Evolutionary conservation across 164 flowering plant species (phyloP).

Genomic region (Vitis cinerea): DNA sequence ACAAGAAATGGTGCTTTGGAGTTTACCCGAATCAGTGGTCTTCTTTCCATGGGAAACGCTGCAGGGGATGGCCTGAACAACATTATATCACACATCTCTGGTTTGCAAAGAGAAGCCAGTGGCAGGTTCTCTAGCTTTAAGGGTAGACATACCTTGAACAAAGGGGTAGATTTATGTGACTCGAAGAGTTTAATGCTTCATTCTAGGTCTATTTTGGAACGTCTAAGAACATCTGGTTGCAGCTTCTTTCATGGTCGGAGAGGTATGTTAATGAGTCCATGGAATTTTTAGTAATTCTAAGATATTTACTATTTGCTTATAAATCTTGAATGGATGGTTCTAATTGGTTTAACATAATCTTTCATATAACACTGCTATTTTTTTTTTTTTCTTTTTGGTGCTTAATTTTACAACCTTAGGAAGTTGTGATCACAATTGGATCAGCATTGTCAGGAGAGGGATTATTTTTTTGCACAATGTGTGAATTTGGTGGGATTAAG

Average conservation of each 20-base stretch:
- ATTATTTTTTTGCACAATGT: too few relatives aligned
- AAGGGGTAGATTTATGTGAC: slow-evolving; percentile 17
- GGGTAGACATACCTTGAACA: slow-evolving; percentile 11
- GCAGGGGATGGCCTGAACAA: slow-evolving; percentile 39
- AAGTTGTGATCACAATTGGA: too few relatives aligned
- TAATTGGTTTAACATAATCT: too few relatives aligned
- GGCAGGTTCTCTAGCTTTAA: slow-evolving; percentile 26
- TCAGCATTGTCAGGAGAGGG: too few relatives aligned
- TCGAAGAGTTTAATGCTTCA: slow-evolving; percentile 10
- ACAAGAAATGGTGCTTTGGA: slow-evolving; percentile 31
- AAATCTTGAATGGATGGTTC: neutral
- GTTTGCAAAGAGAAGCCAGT: slow-evolving; percentile 25
- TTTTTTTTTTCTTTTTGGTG: too few relatives aligned
- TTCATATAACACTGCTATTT: too few relatives aligned
- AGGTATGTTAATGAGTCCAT: slow-evolving; percentile 27
- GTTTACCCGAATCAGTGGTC: slow-evolving; percentile 22
- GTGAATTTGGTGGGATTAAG: too few relatives aligned
- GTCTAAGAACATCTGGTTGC: slow-evolving; percentile 16
- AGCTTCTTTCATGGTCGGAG: slow-evolving; percentile 16
- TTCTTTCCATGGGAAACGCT: slow-evolving; percentile 21
- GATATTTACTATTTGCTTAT: neutral
- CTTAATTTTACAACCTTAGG: too few relatives aligned
- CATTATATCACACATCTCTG: slow-evolving; percentile 25
- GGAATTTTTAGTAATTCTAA: neutral
- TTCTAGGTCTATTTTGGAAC: slow-evolving; percentile 17